Percentiles rank a stretch among this genome's conserved stretches.
Conservation (phyloP, 352 stramenopile genomes). For the Salisapilia sapeloensis region DNA sequence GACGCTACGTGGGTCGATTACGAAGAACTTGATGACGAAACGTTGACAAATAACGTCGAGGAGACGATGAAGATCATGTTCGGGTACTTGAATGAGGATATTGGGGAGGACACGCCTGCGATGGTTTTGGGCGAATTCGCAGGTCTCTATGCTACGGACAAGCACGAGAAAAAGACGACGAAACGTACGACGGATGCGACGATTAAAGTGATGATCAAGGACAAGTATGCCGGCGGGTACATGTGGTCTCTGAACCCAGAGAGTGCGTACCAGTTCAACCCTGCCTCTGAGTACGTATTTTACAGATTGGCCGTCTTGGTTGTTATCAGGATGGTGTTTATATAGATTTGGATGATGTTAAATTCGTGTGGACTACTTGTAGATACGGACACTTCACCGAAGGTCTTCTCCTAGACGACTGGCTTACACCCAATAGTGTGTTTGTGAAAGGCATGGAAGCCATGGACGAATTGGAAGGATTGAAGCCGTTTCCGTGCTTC, state of each 20-base stretch:
- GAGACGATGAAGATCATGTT: slow-evolving; percentile 59
- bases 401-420: slow-evolving; percentile 45
- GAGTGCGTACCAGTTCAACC: slow-evolving; percentile 62
- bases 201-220: slow-evolving; percentile 36
- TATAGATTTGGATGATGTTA: no score
- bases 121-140: slow-evolving; percentile 55
- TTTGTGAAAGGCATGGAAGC: slow-evolving; percentile 37
- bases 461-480: slow-evolving; percentile 30
- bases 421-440: slow-evolving; percentile 39
- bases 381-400: slow-evolving; percentile 46
- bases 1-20: slow-evolving; percentile 12
- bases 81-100: slow-evolving; percentile 27
- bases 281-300: slow-evolving; percentile 33
- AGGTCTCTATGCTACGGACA: slow-evolving; percentile 41
- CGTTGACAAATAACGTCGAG: slow-evolving; percentile 30
- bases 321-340: no score
- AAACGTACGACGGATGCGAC: slow-evolving; percentile 51
- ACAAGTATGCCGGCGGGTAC: slow-evolving; percentile 39
- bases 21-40: slow-evolving; percentile 33
- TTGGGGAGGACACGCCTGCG: slow-evolving; percentile 21
- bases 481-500: slow-evolving; percentile 59
- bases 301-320: no score
- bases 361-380: no score
- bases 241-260: slow-evolving; percentile 71
- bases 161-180: slow-evolving; percentile 26